A percentile compares a stretch with the other conserved stretches of the same genome.
Conservation (phyloP, 805 yeast genomes). For the Suhomyces vadensis region DNA sequence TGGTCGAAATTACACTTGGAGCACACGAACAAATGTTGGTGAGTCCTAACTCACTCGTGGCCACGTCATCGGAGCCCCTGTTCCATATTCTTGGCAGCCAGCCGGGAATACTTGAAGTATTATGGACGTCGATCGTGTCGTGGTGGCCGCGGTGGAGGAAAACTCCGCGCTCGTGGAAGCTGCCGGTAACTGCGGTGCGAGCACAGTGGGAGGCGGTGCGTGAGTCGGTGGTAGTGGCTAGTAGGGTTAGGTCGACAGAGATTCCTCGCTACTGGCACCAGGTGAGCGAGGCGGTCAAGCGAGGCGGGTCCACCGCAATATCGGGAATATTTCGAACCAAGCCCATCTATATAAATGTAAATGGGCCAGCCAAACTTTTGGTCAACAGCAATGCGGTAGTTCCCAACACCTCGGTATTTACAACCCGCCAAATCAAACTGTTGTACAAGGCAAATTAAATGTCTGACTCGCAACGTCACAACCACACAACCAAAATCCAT, state of each 20-base stretch:
- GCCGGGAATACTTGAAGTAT: neutral
- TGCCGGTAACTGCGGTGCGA: conserved; percentile 1
- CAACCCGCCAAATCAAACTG: conserved; percentile 5
- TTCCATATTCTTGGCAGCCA: conserved; percentile 4
- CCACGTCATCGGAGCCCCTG: conserved; percentile 15
- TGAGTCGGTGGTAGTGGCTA: neutral
- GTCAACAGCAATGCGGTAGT: conserved; percentile 20
- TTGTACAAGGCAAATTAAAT: neutral
- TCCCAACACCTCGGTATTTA: conserved; percentile 8
- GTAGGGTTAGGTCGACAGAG: neutral
- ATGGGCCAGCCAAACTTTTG: conserved; percentile 30
- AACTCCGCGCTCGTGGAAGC: neutral
- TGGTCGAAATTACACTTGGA: conserved; percentile 35
- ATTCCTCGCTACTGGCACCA: conserved; percentile 3
- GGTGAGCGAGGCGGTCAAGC: neutral
- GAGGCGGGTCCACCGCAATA: neutral
- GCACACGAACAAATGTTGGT: conserved; percentile 40
- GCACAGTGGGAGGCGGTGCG: neutral
- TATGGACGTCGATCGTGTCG: neutral
- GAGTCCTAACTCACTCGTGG: conserved; percentile 42
- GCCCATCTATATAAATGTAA: conserved; percentile 20
- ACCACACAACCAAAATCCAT: too few relatives aligned
- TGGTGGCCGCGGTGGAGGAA: too few relatives aligned
- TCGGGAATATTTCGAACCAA: conserved; percentile 4
- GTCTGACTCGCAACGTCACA: too few relatives aligned